Percentiles rank a stretch among this genome's conserved stretches.
Conservation (phyloP, 1,139 yeast genomes). For the Diutina pseudorugosa region DNA sequence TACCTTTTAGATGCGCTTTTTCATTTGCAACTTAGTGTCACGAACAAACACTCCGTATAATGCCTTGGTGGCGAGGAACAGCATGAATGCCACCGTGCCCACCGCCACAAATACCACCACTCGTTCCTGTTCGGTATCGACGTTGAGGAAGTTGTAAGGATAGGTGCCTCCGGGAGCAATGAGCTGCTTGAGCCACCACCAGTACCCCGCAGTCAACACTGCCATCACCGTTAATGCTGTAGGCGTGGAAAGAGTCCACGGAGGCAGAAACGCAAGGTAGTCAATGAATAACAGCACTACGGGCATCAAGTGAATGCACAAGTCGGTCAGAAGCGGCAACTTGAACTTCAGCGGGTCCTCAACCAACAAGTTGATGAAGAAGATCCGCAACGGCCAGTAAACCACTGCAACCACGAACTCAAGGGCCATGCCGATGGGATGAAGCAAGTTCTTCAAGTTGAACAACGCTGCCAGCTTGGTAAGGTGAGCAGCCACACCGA, state of each 20-base stretch:
- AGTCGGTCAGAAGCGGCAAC: slow-evolving; percentile 39
- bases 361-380: slow-evolving; percentile 28
- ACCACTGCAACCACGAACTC: slow-evolving; percentile 49
- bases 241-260: slow-evolving; percentile 23
- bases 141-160: slow-evolving; percentile 60
- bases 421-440: slow-evolving; percentile 41
- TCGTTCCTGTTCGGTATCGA: slow-evolving; percentile 29
- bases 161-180: slow-evolving; percentile 33
- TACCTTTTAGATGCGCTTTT: background rate
- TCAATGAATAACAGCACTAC: slow-evolving; percentile 37
- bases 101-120: slow-evolving; percentile 37
- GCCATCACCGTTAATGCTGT: slow-evolving; percentile 30
- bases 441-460: slow-evolving; percentile 24
- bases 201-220: slow-evolving; percentile 35
- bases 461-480: slow-evolving; percentile 14
- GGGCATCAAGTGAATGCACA: slow-evolving; percentile 51
- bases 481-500: slow-evolving; percentile 31
- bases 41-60: background rate
- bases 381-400: slow-evolving; percentile 55
- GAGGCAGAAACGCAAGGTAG: slow-evolving; percentile 43
- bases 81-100: slow-evolving; percentile 30
- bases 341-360: slow-evolving; percentile 18
- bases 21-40: background rate
- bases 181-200: slow-evolving; percentile 36
- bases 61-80: slow-evolving; percentile 12